Evolutionary conservation across 2,329 filamentous ascomycete species (phyloP).

Genomic region (Nakataea oryzae): DNA sequence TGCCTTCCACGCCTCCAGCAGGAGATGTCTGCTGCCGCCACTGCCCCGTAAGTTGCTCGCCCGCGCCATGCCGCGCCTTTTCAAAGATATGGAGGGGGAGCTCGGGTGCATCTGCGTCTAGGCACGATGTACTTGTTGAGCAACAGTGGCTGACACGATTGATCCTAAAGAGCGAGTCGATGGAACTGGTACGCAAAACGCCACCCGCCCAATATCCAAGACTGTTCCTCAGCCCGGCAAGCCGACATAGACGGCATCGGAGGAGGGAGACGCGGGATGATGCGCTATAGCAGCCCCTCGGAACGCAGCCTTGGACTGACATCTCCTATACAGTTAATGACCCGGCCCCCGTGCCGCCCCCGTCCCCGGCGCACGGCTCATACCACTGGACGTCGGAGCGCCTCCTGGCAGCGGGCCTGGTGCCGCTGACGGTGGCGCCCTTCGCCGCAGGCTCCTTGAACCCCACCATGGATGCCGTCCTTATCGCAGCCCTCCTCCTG

Average conservation of each 20-base stretch:
- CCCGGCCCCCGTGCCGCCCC: slow-evolving; percentile 60
- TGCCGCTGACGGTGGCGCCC: slow-evolving; percentile 81
- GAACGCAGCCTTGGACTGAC: not conserved
- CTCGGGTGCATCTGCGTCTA: not conserved
- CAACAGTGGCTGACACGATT: not conserved
- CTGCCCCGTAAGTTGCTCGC: slow-evolving; percentile 62
- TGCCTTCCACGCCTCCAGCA: slow-evolving; percentile 77
- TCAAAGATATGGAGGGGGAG: too few species aligned
- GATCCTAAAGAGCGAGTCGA: slow-evolving; percentile 53
- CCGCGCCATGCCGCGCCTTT: not conserved
- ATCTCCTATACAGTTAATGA: slow-evolving; percentile 60
- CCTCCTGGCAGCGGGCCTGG: slow-evolving; percentile 65
- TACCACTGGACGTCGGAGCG: slow-evolving; percentile 99
- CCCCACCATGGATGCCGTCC: slow-evolving; percentile 74
- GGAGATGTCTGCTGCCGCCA: slow-evolving; percentile 68
- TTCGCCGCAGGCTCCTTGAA: slow-evolving; percentile 89
- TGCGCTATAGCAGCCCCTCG: too few species aligned
- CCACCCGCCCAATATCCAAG: not conserved
- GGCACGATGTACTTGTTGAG: slow-evolving; percentile 3
- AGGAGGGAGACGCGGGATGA: too few species aligned
- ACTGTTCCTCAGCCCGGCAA: not conserved
- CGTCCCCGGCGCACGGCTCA: slow-evolving; percentile 74
- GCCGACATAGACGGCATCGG: not conserved
- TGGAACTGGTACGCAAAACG: slow-evolving; percentile 53
- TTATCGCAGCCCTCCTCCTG: slow-evolving; percentile 73